Evolutionary conservation across 306 rosid species (phyloP).

Genomic region (Neltuma alba): DNA sequence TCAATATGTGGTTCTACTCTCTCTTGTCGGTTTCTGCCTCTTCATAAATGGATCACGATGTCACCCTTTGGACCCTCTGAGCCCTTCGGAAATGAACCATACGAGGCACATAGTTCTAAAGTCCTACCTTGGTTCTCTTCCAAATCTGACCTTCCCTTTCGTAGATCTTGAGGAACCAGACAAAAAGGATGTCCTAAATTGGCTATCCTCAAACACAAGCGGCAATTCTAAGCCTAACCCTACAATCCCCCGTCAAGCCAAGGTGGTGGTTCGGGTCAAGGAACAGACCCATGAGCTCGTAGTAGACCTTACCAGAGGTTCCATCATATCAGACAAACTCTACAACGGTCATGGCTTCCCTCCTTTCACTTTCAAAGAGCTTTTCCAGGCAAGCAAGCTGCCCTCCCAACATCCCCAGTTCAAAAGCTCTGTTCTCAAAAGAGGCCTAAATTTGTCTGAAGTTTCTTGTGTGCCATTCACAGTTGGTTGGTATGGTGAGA

Average conservation of each 20-base stretch:
- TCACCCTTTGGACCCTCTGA: slow-evolving; percentile 89
- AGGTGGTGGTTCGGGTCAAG: slow-evolving; percentile 65
- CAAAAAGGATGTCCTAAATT: slow-evolving; percentile 64
- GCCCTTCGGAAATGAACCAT: slow-evolving; percentile 60
- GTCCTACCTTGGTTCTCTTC: slow-evolving; percentile 63
- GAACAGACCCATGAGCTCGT: slow-evolving; percentile 68
- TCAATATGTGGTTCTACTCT: slow-evolving; percentile 38
- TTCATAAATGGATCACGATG: slow-evolving; percentile 18
- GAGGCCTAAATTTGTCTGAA: slow-evolving; percentile 74
- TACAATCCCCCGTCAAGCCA: slow-evolving; percentile 63
- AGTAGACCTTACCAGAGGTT: slow-evolving; percentile 54
- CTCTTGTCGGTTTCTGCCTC: slow-evolving; percentile 43
- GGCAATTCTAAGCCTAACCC: slow-evolving; percentile 16
- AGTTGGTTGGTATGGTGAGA: slow-evolving; percentile 84
- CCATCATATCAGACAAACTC: slow-evolving; percentile 56
- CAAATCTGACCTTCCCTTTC: slow-evolving; percentile 75
- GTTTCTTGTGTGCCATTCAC: slow-evolving; percentile 84
- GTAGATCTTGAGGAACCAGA: slow-evolving; percentile 80
- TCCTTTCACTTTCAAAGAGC: slow-evolving; percentile 70
- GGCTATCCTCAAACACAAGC: slow-evolving; percentile 56
- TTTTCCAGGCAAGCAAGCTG: slow-evolving; percentile 66
- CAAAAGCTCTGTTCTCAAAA: slow-evolving; percentile 50
- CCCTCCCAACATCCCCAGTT: slow-evolving; percentile 64
- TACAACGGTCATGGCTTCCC: slow-evolving; percentile 78
- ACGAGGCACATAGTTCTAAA: slow-evolving; percentile 53